These are phyloP conservation scores for Pulicaria dysenterica DNA, from an alignment of 129 eudicot species.

Conservation along the genomic window DNA sequence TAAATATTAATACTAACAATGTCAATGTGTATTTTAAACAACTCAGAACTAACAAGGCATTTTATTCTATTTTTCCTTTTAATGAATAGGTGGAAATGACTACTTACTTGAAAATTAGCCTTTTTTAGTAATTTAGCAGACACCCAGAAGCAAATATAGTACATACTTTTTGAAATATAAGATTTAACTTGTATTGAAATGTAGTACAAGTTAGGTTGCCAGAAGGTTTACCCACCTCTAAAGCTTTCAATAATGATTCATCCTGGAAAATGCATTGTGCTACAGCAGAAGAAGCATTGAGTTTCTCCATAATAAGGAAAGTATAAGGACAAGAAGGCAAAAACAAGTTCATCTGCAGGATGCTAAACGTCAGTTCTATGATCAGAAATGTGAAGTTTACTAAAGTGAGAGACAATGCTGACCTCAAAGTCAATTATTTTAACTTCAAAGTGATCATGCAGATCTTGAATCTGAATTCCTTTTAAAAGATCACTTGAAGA, in stretches of 20 bases:
- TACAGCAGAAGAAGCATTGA: slow-evolving; percentile 52
- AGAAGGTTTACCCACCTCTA: slow-evolving; percentile 59
- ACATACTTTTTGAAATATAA: background rate
- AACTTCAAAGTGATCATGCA: slow-evolving; percentile 67
- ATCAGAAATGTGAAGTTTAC: slow-evolving; percentile 3
- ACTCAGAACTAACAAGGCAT: background rate
- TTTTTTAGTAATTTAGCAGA: background rate
- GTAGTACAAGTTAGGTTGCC: background rate
- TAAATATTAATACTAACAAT: no score
- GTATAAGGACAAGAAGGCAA: slow-evolving; percentile 43
- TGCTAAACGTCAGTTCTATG: slow-evolving; percentile 22
- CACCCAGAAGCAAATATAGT: background rate
- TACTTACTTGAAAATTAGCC: background rate
- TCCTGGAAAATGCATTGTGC: slow-evolving; percentile 62
- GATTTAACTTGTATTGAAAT: background rate
- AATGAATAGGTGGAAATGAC: background rate
- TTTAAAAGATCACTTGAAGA: slow-evolving; percentile 34
- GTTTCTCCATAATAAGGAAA: slow-evolving; percentile 56
- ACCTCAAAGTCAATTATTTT: slow-evolving; percentile 67
- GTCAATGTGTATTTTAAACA: background rate
- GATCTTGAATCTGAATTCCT: slow-evolving; percentile 53
- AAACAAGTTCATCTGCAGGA: slow-evolving; percentile 53
- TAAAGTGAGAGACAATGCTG: slow-evolving; percentile 23
- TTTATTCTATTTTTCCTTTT: background rate
- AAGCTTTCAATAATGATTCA: slow-evolving; percentile 56